Conservation (phyloP, 2,329 filamentous ascomycete species). For the Nemania sp. region DNA sequence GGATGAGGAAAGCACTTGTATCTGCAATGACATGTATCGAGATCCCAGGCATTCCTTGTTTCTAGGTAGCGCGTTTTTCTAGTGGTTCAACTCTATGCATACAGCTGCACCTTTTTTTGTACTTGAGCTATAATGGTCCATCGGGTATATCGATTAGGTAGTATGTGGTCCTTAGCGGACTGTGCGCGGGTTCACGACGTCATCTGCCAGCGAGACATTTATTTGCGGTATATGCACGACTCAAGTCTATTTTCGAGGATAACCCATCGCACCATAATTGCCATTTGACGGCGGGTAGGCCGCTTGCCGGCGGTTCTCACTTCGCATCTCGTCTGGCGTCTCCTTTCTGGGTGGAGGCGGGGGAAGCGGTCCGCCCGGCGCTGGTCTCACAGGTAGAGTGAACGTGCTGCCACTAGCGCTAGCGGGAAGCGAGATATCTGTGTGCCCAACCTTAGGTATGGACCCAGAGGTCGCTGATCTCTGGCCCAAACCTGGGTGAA, state of each 20-base stretch:
- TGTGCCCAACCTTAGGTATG: slow-evolving; percentile 61
- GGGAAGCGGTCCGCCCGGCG: slow-evolving; percentile 69
- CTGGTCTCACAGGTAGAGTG: slow-evolving; percentile 73
- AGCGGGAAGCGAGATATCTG: slow-evolving; percentile 51
- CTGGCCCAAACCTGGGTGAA: slow-evolving; percentile 66
- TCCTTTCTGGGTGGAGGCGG: slow-evolving; percentile 71
- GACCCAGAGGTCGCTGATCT: slow-evolving; percentile 65
- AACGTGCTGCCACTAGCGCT: slow-evolving; percentile 66
- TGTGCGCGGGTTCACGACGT: slow-evolving; percentile 20
- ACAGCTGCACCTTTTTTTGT: slow-evolving; percentile 23
- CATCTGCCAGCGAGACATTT: slow-evolving; percentile 22
- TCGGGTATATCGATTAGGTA: slow-evolving; percentile 18
- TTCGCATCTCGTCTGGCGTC: slow-evolving; percentile 65
- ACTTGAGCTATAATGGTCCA: slow-evolving; percentile 15
- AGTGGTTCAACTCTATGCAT: slow-evolving; percentile 29
- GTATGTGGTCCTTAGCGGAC: not conserved
- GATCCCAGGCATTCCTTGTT: slow-evolving; percentile 19
- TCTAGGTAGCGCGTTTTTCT: slow-evolving; percentile 28
- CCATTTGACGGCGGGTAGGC: slow-evolving; percentile 62
- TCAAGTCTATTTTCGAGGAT: slow-evolving; percentile 49
- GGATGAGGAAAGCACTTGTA: slow-evolving; percentile 28
- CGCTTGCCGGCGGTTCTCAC: slow-evolving; percentile 65
- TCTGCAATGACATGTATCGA: slow-evolving; percentile 29
- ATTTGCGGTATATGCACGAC: slow-evolving; percentile 14
- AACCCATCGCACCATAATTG: slow-evolving; percentile 51